Evolutionary conservation across 1,139 yeast genomes (phyloP), one percentile per base, ranked within the genome.

Genomic region (Saccharomyces hybrid): DNA sequence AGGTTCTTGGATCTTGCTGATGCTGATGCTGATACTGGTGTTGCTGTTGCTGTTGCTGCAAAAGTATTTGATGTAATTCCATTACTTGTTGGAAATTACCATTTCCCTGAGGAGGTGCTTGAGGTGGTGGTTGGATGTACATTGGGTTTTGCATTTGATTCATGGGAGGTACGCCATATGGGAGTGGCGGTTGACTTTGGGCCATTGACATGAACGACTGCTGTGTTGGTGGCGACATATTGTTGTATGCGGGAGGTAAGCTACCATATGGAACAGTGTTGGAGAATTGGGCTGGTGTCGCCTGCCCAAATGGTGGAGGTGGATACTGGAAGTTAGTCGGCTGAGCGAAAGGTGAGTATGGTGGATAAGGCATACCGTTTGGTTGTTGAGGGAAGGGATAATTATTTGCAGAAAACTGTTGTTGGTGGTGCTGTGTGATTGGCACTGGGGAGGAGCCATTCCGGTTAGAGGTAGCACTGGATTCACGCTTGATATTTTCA

Each of bases 61-160:
- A 57, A 61, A 71, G 60, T 54, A 70, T 59, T 52, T 66, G 70
- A 50, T 70, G 73, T 58, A 70, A 62, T 53, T 69, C 70, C 19
- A 60, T 58, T 7, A 66, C 64, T 53, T 69, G 71, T 32, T 66
- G 61, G 55, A 50, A 38, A 19, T 38, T 38, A 19, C 44, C 44
- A 19, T 19, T 38, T 19, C 26, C 44, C 5, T 38, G 44, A 19
- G 44, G 44, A 38, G 50, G 44, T 23, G 16, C 49, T 46, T 47
- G 58, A 31, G 46, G 50, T 34, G 54, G 54, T 29, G 51, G 56
- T n/a, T 34, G 27, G 19, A 47, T 47, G 51, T 56, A 60, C 16
- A 44, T 14, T 47, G 58, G 56, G 42, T 54, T 57, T 31, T 56
- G 57, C 50, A 29, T 16, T 26, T 53, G 53, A 3, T 14, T n/a